Evolutionary conservation across 164 flowering plant genomes (phyloP), one percentile per base, ranked within the genome.

Genomic region (Tetrastigma voinierianum): DNA sequence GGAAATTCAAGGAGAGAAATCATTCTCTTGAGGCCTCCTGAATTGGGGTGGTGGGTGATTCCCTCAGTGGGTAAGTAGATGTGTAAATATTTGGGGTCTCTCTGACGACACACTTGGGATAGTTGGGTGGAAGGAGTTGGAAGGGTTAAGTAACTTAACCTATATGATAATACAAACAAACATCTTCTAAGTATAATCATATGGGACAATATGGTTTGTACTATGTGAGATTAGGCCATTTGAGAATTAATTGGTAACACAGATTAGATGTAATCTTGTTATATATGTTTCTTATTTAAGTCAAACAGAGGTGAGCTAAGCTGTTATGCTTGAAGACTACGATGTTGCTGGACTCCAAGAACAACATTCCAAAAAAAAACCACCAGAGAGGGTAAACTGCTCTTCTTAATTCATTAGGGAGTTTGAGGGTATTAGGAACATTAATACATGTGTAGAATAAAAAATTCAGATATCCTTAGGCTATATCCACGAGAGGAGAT

Each of bases 381-480:
- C 62, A 45, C 53, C 53, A 46, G 16, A 59, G 55, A 68, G 32
- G 62, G 57, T 57, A 51, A 63, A 70, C 67, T 70, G 67, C 72
- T 64, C 63, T 19, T 62, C 53, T 32, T 32, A 32, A 32, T 32
- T 32, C 40, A 32, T 7, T 32, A 32, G 40, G 40, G 40, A 32
- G 3, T 32, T 32, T 32, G 40, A 32, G 40, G 40, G 40, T 4
- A 25, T 25, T 25, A 25, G 40, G 40, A 25, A 25, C 40, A 25
- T 25, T 25, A 25, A 25, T 25, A 25, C 6, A 25, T 25, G 40
- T 25, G 40, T 25, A 25, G 40, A 25, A 25, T 25, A 25, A 25
- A 4, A 25, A 4, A 25, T 25, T 25, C 8, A 25, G 6, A 25
- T 25, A 7, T 4, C 40, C 40, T 4, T 25, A 25, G 40, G 40